Conservation (phyloP, 2,329 filamentous ascomycete species). For the Cladophialophora chaetospira region DNA sequence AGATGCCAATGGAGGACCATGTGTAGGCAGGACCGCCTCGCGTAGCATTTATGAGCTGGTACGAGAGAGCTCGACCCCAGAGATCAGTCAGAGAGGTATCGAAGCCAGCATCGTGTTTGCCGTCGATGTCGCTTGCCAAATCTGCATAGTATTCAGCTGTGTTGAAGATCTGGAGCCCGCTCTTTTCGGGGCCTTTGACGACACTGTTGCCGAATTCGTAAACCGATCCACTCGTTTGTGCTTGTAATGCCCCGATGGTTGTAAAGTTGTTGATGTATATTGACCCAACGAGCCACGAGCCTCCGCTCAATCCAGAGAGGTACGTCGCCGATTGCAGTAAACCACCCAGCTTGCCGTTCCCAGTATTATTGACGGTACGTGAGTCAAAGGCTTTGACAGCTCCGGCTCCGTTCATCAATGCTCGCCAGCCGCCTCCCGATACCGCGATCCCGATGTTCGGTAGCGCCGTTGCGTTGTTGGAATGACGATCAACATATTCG, state of each 20-base stretch:
- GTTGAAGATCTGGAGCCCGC: slow-evolving; percentile 56
- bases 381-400: slow-evolving; percentile 77
- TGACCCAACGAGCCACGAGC: slow-evolving; percentile 82
- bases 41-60: slow-evolving; percentile 76
- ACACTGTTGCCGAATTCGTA: slow-evolving; percentile 68
- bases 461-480: slow-evolving; percentile 57
- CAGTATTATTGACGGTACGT: slow-evolving; percentile 65
- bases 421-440: slow-evolving; percentile 83
- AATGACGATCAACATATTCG: slow-evolving; percentile 66
- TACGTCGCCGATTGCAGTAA: slow-evolving; percentile 81
- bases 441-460: slow-evolving; percentile 75
- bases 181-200: slow-evolving; percentile 57
- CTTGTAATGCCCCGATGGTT: slow-evolving; percentile 60
- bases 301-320: slow-evolving; percentile 76
- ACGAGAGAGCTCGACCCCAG: slow-evolving; percentile 84
- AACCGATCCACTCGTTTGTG: slow-evolving; percentile 49
- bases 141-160: slow-evolving; percentile 65
- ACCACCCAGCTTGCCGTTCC: slow-evolving; percentile 71
- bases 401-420: slow-evolving; percentile 81
- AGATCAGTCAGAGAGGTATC: slow-evolving; percentile 79
- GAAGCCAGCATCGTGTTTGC: slow-evolving; percentile 66
- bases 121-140: slow-evolving; percentile 59
- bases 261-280: slow-evolving; percentile 78
- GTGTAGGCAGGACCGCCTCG: slow-evolving; percentile 76
- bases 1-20: slow-evolving; percentile 74